Evolutionary conservation across 805 yeast species (phyloP), one percentile per base, ranked within the genome.

Genomic region (Lachancea fermentati): DNA sequence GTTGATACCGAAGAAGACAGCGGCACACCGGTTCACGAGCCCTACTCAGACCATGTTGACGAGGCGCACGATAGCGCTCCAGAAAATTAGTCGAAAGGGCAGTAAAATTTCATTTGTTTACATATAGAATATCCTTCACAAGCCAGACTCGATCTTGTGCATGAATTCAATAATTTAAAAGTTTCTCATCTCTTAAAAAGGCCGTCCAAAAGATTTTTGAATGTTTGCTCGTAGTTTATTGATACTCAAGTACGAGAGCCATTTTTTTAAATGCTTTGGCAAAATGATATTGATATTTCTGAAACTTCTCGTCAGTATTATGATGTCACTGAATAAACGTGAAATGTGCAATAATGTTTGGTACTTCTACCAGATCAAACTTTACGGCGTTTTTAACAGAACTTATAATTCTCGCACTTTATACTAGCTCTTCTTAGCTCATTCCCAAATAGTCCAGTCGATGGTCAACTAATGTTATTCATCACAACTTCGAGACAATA

Each of bases 401-500:
- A 25, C n/a, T 25, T 25, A 9, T 9, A n/a, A n/a, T n/a, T n/a
- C n/a, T n/a, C n/a, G n/a, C n/a, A n/a, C n/a, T 22, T 11, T n/a
- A 19, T 25, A 40, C 35, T 34, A 12, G 35, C 39, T 11, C 33
- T 2, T 13, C 15, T 28, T 19, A 55, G 58, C 32, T 51, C 62
- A 12, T 47, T 62, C 5, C 53, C 47, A 19, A 41, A 51, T 40
- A 34, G 39, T 2, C 46, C 49, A 2, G 31, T 37, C 11, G 62
- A 58, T 32, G 17, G 41, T 3, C 55, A 54, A 22, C 26, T 42
- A 4, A 41, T 25, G 14, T 34, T 66, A 3, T 71, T 67, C 41
- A 44, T 50, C 8, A 58, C 65, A 32, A 61, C 71, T 2, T 69
- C 73, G 75, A 62, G 54, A 18, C 62, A 63, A 19, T 57, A 62